Evolutionary conservation across 2,329 filamentous ascomycete genomes (phyloP).

Genomic region (Purpureocillium takamizusanense): DNA sequence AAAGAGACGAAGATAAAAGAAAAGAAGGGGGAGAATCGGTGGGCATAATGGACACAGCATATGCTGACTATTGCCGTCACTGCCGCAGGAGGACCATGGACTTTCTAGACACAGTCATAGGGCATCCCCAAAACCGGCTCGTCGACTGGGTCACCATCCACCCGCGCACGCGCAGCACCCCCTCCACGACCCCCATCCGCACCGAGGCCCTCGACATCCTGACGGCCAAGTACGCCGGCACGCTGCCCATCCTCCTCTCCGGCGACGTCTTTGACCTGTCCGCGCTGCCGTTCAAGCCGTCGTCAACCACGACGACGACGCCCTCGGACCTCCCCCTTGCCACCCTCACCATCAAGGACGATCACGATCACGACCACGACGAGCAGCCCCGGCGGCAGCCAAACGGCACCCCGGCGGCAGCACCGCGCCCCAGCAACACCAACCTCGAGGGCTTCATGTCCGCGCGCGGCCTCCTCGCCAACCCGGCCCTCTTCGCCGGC

Average conservation of each 20-base stretch:
- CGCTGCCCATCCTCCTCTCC: constrained; percentile 58
- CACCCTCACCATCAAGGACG: constrained; percentile 17
- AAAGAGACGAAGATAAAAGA: too few species aligned
- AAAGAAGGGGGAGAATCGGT: too few species aligned
- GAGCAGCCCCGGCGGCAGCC: not conserved
- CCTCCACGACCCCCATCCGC: constrained; percentile 52
- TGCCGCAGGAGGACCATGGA: constrained; percentile 44
- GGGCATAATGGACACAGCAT: too few species aligned
- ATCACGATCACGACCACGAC: not conserved
- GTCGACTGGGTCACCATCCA: constrained; percentile 65
- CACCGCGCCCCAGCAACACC: constrained; percentile 29
- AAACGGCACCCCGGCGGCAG: constrained; percentile 10
- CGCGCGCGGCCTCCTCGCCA: constrained; percentile 57
- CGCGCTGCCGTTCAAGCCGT: constrained; percentile 33
- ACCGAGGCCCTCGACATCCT: constrained; percentile 51
- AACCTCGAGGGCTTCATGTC: constrained; percentile 59
- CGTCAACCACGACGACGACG: constrained; percentile 1
- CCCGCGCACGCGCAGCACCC: constrained; percentile 52
- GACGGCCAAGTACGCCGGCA: constrained; percentile 38
- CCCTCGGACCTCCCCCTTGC: constrained; percentile 18
- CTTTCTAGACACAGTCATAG: constrained; percentile 54
- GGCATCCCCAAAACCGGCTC: constrained; percentile 37
- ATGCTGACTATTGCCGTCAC: not conserved
- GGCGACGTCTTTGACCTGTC: constrained; percentile 57
- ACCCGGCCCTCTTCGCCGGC: constrained; percentile 57